Evolutionary conservation across 2,329 filamentous ascomycete genomes (phyloP).

Genomic region (Fusarium heterosporum): DNA sequence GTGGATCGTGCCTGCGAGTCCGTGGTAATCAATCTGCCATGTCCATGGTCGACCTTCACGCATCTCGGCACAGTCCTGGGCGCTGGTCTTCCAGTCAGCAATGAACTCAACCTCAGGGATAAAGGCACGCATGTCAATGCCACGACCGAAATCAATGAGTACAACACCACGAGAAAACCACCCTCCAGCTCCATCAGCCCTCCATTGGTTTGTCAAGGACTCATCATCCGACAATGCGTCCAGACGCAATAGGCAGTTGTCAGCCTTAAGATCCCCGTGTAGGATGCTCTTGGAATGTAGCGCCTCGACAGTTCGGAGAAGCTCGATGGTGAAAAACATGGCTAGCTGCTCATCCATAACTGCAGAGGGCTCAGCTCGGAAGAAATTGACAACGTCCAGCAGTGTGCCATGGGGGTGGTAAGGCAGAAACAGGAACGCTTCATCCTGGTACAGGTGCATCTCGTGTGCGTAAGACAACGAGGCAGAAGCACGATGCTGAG

Average conservation of each 20-base stretch:
- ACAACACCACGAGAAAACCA: slow-evolving; percentile 85
- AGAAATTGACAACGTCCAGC: slow-evolving; percentile 92
- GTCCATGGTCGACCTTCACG: slow-evolving; percentile 95
- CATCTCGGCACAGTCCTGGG: slow-evolving; percentile 95
- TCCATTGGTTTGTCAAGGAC: slow-evolving; percentile 73
- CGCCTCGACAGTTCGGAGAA: slow-evolving; percentile 89
- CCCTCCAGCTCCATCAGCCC: slow-evolving; percentile 77
- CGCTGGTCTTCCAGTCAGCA: slow-evolving; percentile 91
- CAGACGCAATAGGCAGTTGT: slow-evolving; percentile 93
- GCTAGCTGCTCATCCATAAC: slow-evolving; percentile 90
- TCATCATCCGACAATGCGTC: slow-evolving; percentile 61
- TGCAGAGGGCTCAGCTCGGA: slow-evolving; percentile 75
- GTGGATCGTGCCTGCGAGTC: slow-evolving; percentile 88
- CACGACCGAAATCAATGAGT: slow-evolving; percentile 94
- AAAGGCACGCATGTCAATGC: slow-evolving; percentile 93
- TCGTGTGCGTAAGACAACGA: slow-evolving; percentile 88
- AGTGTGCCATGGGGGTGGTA: slow-evolving; percentile 91
- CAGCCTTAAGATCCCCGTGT: slow-evolving; percentile 94
- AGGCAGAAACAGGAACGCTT: slow-evolving; percentile 89
- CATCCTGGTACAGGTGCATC: slow-evolving; percentile 90
- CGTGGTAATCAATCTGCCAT: slow-evolving; percentile 97
- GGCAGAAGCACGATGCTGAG: slow-evolving; percentile 75
- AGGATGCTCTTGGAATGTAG: slow-evolving; percentile 83
- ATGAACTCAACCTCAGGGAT: slow-evolving; percentile 80
- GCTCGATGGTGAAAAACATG: slow-evolving; percentile 95